These are phyloP conservation scores for Trichosporon inkin DNA, from an alignment of 1,284 basidiomycete species.

Conservation along the genomic window DNA sequence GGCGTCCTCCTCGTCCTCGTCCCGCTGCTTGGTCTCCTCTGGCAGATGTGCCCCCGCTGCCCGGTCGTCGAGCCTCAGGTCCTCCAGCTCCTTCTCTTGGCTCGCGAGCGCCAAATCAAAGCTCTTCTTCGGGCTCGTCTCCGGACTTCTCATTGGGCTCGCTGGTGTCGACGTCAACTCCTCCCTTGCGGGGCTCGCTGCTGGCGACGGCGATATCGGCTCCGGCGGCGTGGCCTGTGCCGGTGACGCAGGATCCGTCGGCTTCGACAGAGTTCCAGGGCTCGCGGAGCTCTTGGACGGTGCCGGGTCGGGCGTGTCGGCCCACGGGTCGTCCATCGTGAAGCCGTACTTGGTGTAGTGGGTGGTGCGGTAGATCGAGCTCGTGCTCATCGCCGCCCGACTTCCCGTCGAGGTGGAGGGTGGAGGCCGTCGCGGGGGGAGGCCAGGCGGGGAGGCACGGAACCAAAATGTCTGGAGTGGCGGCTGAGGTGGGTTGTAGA, in stretches of 20 bases:
- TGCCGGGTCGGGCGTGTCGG: constrained; percentile 7
- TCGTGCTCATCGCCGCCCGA: background rate
- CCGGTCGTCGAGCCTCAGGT: background rate
- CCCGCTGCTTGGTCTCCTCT: background rate
- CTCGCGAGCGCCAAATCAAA: background rate
- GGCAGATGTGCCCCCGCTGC: background rate
- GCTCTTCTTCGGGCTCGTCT: background rate
- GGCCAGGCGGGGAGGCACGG: background rate
- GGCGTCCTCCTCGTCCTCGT: constrained; percentile 34
- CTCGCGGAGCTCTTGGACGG: background rate
- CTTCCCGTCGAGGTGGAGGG: constrained; percentile 6
- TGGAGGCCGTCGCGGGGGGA: background rate
- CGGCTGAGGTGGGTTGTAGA: too few relatives aligned
- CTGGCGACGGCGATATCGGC: background rate
- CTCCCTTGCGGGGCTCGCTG: background rate
- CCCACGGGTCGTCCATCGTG: constrained; percentile 17
- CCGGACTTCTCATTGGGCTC: background rate
- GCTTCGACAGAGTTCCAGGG: background rate
- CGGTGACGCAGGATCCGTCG: background rate
- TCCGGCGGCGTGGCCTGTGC: background rate
- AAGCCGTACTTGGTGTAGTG: background rate
- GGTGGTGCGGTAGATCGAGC: background rate
- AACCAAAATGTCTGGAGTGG: background rate
- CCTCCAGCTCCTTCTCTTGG: background rate
- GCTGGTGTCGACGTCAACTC: background rate